Percentiles rank a stretch among this genome's conserved stretches.
phyloP scores from a whole-genome alignment of 1,284 basidiomycete genomes.

The Cryptococcus sp. region DNA sequence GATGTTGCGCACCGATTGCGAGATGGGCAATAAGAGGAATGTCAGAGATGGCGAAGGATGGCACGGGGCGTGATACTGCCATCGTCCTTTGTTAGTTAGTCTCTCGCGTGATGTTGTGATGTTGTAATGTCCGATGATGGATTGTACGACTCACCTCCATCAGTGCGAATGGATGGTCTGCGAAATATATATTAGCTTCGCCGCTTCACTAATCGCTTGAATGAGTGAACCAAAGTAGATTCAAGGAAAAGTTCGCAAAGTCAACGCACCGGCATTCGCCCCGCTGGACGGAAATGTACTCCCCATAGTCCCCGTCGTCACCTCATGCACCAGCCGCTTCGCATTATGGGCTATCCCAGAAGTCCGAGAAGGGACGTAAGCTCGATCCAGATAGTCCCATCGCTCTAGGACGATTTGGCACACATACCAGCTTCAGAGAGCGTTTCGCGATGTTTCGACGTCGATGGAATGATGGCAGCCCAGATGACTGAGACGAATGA shows the following conservation, averaged over 20 bases:
- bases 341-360: constrained; percentile 24
- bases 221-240: too few relatives aligned
- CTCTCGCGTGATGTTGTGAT: too few relatives aligned
- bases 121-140: neutral
- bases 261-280: constrained; percentile 35
- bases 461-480: neutral
- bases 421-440: constrained; percentile 32
- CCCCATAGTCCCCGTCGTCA: constrained; percentile 45
- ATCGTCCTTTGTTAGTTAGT: too few relatives aligned
- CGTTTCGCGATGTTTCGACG: constrained; percentile 26
- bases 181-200: neutral
- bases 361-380: neutral
- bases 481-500: neutral
- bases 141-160: constrained; percentile 60
- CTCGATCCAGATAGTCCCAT: neutral
- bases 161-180: constrained; percentile 63
- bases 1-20: constrained; percentile 64
- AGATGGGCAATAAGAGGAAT: constrained; percentile 66
- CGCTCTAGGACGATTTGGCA: neutral
- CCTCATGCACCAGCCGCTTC: constrained; percentile 29
- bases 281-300: constrained; percentile 42
- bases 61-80: constrained; percentile 58
- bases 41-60: constrained; percentile 64
- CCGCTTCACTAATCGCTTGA: too few relatives aligned
- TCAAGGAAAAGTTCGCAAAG: neutral